Conservation (phyloP, 371 early-diverging fungal species). For the Mucor mucedo region DNA sequence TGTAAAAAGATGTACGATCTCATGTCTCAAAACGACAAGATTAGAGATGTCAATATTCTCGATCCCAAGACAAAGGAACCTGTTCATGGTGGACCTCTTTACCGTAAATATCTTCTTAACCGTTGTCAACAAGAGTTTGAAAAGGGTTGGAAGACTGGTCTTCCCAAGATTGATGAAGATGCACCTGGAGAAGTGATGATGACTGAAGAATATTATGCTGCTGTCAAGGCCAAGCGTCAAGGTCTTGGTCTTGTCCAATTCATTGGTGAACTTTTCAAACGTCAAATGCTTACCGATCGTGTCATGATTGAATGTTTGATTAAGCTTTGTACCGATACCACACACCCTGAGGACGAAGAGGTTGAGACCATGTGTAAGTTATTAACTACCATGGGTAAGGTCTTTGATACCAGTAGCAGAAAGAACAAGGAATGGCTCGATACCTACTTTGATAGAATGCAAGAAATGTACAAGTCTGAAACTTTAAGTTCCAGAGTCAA, state of each 20-base stretch:
- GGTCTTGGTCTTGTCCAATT: conserved; percentile 92
- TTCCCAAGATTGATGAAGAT: conserved; percentile 56
- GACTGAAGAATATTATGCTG: conserved; percentile 83
- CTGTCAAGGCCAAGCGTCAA: conserved; percentile 91
- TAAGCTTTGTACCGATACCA: conserved; percentile 71
- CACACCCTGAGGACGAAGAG: conserved; percentile 91
- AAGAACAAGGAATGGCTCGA: conserved; percentile 68
- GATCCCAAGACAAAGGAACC: conserved; percentile 55
- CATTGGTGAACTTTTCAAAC: conserved; percentile 95
- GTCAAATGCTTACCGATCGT: conserved; percentile 84
- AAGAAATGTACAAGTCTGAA: conserved; percentile 61
- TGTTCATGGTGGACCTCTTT: conserved; percentile 71
- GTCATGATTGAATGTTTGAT: conserved; percentile 91
- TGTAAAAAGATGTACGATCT: conserved; percentile 74
- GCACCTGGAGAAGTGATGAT: conserved; percentile 55
- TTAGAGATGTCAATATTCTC: conserved; percentile 56
- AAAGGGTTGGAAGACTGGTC: conserved; percentile 75
- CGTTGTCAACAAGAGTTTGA: conserved; percentile 92
- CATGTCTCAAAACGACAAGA: conserved; percentile 40
- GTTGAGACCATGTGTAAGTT: conserved; percentile 92
- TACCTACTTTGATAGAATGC: conserved; percentile 80
- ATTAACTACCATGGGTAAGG: conserved; percentile 84
- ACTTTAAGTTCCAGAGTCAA: conserved; percentile 83
- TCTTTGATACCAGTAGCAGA: conserved; percentile 51
- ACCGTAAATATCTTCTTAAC: conserved; percentile 90